Evolutionary conservation across 768 basidiomycete species (phyloP), one percentile per base, ranked within the genome.

Genomic region (Mycena chlorophos): DNA sequence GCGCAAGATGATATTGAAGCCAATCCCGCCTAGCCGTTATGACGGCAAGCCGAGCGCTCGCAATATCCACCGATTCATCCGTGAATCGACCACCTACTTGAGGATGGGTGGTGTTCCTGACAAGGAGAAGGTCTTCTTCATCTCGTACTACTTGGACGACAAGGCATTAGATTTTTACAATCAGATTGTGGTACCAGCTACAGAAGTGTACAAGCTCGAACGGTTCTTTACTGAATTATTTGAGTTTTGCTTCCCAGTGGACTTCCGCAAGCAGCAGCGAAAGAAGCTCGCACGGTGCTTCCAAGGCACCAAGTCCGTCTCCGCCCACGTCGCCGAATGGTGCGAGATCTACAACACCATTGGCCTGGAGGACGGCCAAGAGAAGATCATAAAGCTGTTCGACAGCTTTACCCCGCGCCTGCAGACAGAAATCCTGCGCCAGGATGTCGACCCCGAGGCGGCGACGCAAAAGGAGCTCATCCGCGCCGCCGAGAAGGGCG

Each of bases 211-310:
- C n/a, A n/a, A n/a, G n/a, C n/a, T n/a, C n/a, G n/a, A 30, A 17
- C 17, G 52, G 20, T 10, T 28, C 29, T 51, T 19, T 49, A 28
- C 51, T 2, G 67, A 63, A 27, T 17, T 76, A 12, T 75, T 72
- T 49, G 64, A 74, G 26, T 71, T 71, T 25, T 73, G 73, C 27
- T 76, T 75, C 59, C 73, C 73, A 0, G 46, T 65, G 0, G 61
- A 71, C 31, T 74, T 48, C 54, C 34, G 23, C 20, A 40, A 49
- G n/a, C 45, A 49, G 28, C 48, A 49, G 50, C 28, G 54, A 8
- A 48, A 23, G 25, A 23, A 34, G 6, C 22, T 49, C 3, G 20
- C 31, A 19, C 46, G 38, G 8, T 50, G 45, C 19, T 38, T 27
- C 40, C 57, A 58, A 23, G 29, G 47, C 22, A 28, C 27, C 3